Base-by-base conservation (phyloP, 2,329 filamentous ascomycete genomes). In the Helotiales sp. region DNA sequence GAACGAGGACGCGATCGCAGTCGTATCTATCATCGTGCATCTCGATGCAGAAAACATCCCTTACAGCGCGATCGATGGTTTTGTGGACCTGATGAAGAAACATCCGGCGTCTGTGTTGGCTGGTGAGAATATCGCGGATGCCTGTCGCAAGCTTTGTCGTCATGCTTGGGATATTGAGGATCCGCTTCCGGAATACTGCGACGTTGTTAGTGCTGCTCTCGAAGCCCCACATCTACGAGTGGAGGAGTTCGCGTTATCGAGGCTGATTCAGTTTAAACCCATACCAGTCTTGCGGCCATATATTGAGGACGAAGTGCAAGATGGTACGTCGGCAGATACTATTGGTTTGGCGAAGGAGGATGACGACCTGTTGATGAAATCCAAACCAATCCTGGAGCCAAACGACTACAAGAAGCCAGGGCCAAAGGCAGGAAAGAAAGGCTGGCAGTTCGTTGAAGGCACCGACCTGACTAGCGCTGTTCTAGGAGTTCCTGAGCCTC, bases 391-490 rank as follows among this genome's bases (percentile, higher is more conserved):
- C 36, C 48, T 51, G 8, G 13, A n/a, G 2, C 6, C 22, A 9
- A 9, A 10, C 9, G 13, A 33, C 8, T 24, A n/a, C 3, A 19
- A 50, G 1, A 19, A 24, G 5, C 33, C 34, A 30, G 44, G 33
- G 19, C 52, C 46, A 24, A 22, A 7, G 33, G 15, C 22, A 5
- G 48, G 36, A 34, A 19, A 9, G 31, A 34, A 40, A 34, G 42
- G 19, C 10, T 63, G 54, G 61, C 27, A 63, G 33, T 61, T 63
- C 36, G 17, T 46, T 1, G 38, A 36, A 24, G 61, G 61, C 38
- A 44, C 52, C 4, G 36, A 57, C 22, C 38, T 60, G 0, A 15
- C 33, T 1, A 15, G 38, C 2, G 42, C 52, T 15, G 17, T 44
- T n/a, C 13, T 51, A 8, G 48, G 34, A 10, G n/a, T 15, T 1